Evolutionary conservation across 1,284 basidiomycete species (phyloP).

Genomic region (Sphaerobolus stellatus): DNA sequence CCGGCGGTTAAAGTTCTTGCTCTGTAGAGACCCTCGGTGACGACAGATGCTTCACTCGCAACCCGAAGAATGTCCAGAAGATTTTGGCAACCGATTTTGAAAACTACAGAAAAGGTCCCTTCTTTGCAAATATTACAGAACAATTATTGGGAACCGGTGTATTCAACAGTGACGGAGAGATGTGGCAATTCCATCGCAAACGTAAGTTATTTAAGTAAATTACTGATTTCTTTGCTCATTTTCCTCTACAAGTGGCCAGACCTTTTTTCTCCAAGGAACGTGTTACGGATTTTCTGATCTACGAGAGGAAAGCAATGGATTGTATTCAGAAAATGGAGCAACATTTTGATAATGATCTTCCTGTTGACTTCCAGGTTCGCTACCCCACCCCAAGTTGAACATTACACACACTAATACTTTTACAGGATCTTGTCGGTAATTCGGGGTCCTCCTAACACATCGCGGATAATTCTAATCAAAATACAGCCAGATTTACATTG

Average conservation of each 20-base stretch:
- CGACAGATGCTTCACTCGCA: slow-evolving; percentile 59
- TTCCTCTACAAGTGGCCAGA: not conserved
- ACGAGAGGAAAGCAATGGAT: slow-evolving; percentile 22
- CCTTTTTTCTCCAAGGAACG: slow-evolving; percentile 32
- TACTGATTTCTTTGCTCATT: not conserved
- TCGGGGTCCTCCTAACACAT: not conserved
- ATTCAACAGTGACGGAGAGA: slow-evolving; percentile 56
- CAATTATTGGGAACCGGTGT: slow-evolving; percentile 54
- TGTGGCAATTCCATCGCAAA: slow-evolving; percentile 12
- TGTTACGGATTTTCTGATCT: slow-evolving; percentile 28
- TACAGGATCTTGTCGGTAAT: not conserved
- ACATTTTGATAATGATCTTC: slow-evolving; percentile 9
- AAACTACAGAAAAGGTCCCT: slow-evolving; percentile 35
- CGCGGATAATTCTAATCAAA: slow-evolving; percentile 26
- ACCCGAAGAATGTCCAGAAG: slow-evolving; percentile 49
- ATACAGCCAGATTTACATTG: slow-evolving; percentile 43
- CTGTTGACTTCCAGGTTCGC: slow-evolving; percentile 18
- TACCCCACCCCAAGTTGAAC: not conserved
- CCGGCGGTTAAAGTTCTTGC: slow-evolving; percentile 64
- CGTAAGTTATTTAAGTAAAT: not conserved
- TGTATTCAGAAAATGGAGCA: slow-evolving; percentile 20
- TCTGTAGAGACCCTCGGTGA: slow-evolving; percentile 64
- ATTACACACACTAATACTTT: not conserved
- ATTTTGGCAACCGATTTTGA: slow-evolving; percentile 44
- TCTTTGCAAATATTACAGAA: slow-evolving; percentile 10